Base-by-base conservation (phyloP, 2,329 filamentous ascomycete genomes). In the Colletotrichum agaves region DNA sequence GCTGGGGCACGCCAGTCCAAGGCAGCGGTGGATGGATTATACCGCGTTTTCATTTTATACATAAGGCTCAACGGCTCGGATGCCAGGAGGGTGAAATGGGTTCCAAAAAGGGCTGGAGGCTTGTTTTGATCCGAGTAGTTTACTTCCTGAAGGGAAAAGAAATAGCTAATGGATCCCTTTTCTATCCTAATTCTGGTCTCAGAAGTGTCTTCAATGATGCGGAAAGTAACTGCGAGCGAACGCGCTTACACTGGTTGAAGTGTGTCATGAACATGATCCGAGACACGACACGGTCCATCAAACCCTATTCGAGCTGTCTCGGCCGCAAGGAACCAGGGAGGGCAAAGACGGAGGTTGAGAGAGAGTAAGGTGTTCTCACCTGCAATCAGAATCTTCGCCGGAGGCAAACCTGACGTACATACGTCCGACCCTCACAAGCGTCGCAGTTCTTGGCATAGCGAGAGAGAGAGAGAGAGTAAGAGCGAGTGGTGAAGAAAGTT, bases 131-230 rank as follows among this genome's bases (percentile, higher is more conserved):
- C 31, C 8, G 44, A 61, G 33, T 4, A 35, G 33, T 31, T 23
- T 33, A 33, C 31, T 33, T n/a, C 43, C 50, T 56, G 59, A 63
- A 23, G 56, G 49, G 41, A 62, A 57, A 37, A 44, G 63, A 63
- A 63, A 63, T 67, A 67, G 43, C 43, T 67, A 67, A 67, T 67
- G 63, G 46, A 67, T 50, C 63, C n/a, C 58, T 56, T 47, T 63
- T 43, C 63, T 50, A 63, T 15, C 37, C 57, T 21, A 31, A 37
- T 31, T 33, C 31, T 52, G 3, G 15, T 37, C 31, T 41, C 52
- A 55, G 15, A 55, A 39, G 23, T 50, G 44, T 50, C 46, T 50
- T 43, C 44, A 21, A 17, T 4, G 31, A 3, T 55, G 12, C 33
- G 35, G 11, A 31, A n/a, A 52, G 47, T 17, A 33, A 6, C 46